A percentile compares a stretch with the other conserved stretches of the same genome.
These are phyloP conservation scores for Cadophora gregata DNA, from an alignment of 2,329 filamentous ascomycete species.

Conservation along the genomic window DNA sequence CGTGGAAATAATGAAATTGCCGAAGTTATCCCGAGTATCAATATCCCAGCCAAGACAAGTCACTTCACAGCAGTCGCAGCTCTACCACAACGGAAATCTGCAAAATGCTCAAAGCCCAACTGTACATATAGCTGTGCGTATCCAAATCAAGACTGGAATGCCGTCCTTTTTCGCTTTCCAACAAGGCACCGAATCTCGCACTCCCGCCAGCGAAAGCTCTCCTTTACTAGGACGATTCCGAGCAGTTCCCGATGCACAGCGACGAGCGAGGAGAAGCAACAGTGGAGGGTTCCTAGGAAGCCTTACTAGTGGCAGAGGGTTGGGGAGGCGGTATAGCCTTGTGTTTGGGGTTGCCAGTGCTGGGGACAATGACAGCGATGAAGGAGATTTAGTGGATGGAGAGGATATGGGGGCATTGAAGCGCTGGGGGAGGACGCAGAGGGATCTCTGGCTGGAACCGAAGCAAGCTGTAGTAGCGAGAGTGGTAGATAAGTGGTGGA, in stretches of 20 bases:
- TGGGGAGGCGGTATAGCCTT: slow-evolving; percentile 54
- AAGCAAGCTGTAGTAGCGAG: slow-evolving; percentile 62
- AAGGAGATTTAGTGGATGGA: slow-evolving; percentile 42
- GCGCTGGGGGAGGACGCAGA: slow-evolving; percentile 44
- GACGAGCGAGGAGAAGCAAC: slow-evolving; percentile 37
- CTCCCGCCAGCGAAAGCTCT: slow-evolving; percentile 57
- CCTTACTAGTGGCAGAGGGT: slow-evolving; percentile 23
- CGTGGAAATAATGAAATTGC: background rate
- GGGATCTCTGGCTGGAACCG: slow-evolving; percentile 66
- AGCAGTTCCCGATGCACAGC: slow-evolving; percentile 58
- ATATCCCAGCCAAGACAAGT: background rate
- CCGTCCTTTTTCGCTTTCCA: slow-evolving; percentile 72
- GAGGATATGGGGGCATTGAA: slow-evolving; percentile 40
- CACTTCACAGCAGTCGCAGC: background rate
- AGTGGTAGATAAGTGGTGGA: slow-evolving; percentile 68
- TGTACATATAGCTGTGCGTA: slow-evolving; percentile 8
- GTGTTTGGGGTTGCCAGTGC: slow-evolving; percentile 49
- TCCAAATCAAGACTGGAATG: slow-evolving; percentile 50
- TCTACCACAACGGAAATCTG: background rate
- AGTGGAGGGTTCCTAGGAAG: slow-evolving; percentile 33
- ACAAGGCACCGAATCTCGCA: slow-evolving; percentile 65
- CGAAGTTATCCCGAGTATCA: slow-evolving; percentile 12
- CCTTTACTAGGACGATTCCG: slow-evolving; percentile 70
- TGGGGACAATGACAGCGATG: slow-evolving; percentile 46
- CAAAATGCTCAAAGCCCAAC: background rate